phyloP scores from a whole-genome alignment of 805 yeast genomes.

The Clavispora fructus region DNA sequence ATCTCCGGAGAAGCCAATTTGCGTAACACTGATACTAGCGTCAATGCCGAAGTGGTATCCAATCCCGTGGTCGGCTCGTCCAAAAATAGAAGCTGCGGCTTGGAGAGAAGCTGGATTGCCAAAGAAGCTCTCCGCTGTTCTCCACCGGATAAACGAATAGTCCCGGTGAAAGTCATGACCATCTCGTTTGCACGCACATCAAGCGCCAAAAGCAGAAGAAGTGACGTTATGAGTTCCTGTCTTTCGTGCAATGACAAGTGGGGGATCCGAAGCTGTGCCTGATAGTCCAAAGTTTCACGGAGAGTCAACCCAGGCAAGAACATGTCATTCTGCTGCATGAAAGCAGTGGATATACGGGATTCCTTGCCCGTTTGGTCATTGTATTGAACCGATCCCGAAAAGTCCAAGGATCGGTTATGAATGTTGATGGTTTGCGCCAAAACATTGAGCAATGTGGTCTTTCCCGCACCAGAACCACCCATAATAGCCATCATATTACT shows the following conservation, averaged over 20 bases:
- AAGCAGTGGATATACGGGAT: slow-evolving; percentile 39
- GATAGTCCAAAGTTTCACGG: slow-evolving; percentile 60
- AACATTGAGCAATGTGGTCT: slow-evolving; percentile 71
- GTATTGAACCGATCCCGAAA: slow-evolving; percentile 40
- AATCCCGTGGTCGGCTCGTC: slow-evolving; percentile 90
- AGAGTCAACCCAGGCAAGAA: slow-evolving; percentile 69
- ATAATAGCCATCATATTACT: slow-evolving; percentile 72
- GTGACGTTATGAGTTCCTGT: slow-evolving; percentile 46
- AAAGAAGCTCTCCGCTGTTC: slow-evolving; percentile 74
- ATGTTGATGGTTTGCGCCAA: slow-evolving; percentile 48
- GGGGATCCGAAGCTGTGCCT: slow-evolving; percentile 68
- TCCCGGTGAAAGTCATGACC: slow-evolving; percentile 47
- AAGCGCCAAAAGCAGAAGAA: slow-evolving; percentile 61
- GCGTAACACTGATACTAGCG: slow-evolving; percentile 57
- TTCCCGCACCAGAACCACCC: slow-evolving; percentile 88
- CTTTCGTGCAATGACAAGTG: slow-evolving; percentile 42
- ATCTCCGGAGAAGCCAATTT: slow-evolving; percentile 38
- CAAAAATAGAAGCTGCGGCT: slow-evolving; percentile 69
- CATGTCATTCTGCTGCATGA: slow-evolving; percentile 72
- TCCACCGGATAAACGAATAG: slow-evolving; percentile 74
- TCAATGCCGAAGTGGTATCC: slow-evolving; percentile 70
- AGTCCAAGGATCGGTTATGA: slow-evolving; percentile 34
- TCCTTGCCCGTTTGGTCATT: slow-evolving; percentile 6
- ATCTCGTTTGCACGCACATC: slow-evolving; percentile 56
- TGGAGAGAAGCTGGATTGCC: slow-evolving; percentile 70